Evolutionary conservation across 192 early-diverging fungal genomes (phyloP), one percentile per base, ranked within the genome.

Genomic region (Linnemannia exigua): DNA sequence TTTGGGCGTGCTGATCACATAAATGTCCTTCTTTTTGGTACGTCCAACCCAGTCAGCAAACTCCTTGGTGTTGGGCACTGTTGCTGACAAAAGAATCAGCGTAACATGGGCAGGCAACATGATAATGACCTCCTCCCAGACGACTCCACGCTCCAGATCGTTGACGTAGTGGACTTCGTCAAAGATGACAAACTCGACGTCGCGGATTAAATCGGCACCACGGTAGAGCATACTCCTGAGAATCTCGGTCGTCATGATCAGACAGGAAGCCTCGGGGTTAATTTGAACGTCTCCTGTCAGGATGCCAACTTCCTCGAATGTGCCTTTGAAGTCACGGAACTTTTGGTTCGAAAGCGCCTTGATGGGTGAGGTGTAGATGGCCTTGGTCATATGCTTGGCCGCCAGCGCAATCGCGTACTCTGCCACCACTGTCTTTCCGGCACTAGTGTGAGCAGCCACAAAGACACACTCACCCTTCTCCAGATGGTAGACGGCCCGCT

Each of bases 41-140:
- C 98, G 95, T 19, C 95, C 98, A 72, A 99, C 97, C 98, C 98
- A 99, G 75, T 98, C 98, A 31, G 98, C 98, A 93, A 99, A 99
- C 88, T 99, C 98, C 82, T 93, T 93, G 5, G 98, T 98, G 88
- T 99, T 99, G 46, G 98, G 98, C 7, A 99, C 97, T 17, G 98
- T 99, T 0, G 98, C 98, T 19, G 97, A 98, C 44, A 99, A 89
- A 61, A 99, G 87, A 76, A 99, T 97, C n/a, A 99, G 88, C 19
- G 90, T 97, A 4, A 99, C 94, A 88, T 99, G 98, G 1, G 95
- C 92, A 5, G 98, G 98, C 16, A 99, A 90, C 98, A 99, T 98
- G 80, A 99, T 99, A 75, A 99, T 99, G 37, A 99, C 97, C 88
- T 99, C 98, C 89, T 99, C 98, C 98, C 98, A 99, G 3, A 99